These are phyloP conservation scores for Suillus americanus DNA, from an alignment of 768 basidiomycete species.

Conservation along the genomic window DNA sequence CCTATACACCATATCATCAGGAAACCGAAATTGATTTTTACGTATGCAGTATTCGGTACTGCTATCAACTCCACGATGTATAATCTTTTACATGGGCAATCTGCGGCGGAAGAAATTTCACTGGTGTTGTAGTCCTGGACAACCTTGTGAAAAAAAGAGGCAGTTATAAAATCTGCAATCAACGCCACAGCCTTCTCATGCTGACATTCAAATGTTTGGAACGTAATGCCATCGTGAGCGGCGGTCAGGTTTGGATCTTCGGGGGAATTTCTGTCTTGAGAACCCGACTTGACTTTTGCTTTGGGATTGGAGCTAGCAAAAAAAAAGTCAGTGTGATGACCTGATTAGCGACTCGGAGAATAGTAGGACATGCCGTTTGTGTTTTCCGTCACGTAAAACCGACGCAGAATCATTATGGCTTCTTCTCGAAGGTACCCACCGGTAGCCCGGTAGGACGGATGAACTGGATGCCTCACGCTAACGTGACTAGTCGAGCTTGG, in stretches of 20 bases:
- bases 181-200: not conserved
- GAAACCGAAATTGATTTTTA: not conserved
- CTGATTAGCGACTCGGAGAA: conserved; percentile 3
- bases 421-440: conserved; percentile 81
- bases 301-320: conserved; percentile 79
- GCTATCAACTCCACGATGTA: not conserved
- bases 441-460: conserved; percentile 70
- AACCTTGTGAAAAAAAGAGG: not conserved
- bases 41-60: not conserved
- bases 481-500: conserved; percentile 1
- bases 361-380: conserved; percentile 66
- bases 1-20: not conserved
- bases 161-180: not conserved
- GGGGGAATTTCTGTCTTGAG: conserved; percentile 76
- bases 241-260: conserved; percentile 7
- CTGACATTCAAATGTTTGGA: not conserved
- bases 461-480: conserved; percentile 71
- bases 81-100: not conserved
- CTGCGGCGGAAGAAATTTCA: not conserved
- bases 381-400: conserved; percentile 94
- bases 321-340: conserved; percentile 8
- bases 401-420: conserved; percentile 81
- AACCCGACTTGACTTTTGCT: conserved; percentile 79
- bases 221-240: not conserved
- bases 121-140: not conserved